Percentiles rank a stretch among this genome's conserved stretches.
phyloP scores from a whole-genome alignment of 306 rosid species.

The Citrullus amarus region DNA sequence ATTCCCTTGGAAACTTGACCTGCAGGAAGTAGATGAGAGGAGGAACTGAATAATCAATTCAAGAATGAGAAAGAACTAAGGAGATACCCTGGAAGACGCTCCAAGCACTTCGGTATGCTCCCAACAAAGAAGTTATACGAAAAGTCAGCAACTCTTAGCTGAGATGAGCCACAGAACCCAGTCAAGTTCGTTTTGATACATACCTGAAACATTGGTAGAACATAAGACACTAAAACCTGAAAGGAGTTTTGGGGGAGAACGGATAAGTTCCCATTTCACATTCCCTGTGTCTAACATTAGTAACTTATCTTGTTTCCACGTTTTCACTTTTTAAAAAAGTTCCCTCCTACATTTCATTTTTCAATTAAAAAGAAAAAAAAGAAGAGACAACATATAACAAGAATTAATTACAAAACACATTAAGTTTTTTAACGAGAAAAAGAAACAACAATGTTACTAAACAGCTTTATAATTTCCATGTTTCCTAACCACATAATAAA shows the following conservation, averaged over 20 bases:
- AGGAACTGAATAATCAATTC: not conserved
- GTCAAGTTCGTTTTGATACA: slow-evolving; percentile 33
- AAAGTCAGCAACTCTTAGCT: slow-evolving; percentile 64
- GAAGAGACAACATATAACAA: not conserved
- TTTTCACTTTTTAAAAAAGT: not conserved
- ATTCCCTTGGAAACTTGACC: slow-evolving; percentile 82
- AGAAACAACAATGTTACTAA: not conserved
- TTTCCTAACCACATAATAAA: not conserved
- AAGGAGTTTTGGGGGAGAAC: slow-evolving; percentile 9
- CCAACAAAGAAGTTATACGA: slow-evolving; percentile 88
- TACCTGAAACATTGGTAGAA: slow-evolving; percentile 39
- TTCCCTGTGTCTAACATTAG: not conserved
- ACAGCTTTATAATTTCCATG: not conserved
- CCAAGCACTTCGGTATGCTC: slow-evolving; percentile 73
- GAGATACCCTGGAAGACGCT: slow-evolving; percentile 64
- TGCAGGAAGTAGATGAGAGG: slow-evolving; percentile 24
- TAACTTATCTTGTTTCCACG: not conserved
- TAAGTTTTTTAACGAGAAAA: not conserved
- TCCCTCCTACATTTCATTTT: not conserved
- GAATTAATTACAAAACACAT: not conserved
- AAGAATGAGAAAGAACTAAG: not conserved
- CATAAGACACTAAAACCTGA: slow-evolving; percentile 8
- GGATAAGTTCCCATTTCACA: not conserved
- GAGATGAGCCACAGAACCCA: slow-evolving; percentile 56
- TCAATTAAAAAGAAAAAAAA: not conserved